Conservation (phyloP, 2,329 filamentous ascomycete species). For the Beauveria sp. region DNA sequence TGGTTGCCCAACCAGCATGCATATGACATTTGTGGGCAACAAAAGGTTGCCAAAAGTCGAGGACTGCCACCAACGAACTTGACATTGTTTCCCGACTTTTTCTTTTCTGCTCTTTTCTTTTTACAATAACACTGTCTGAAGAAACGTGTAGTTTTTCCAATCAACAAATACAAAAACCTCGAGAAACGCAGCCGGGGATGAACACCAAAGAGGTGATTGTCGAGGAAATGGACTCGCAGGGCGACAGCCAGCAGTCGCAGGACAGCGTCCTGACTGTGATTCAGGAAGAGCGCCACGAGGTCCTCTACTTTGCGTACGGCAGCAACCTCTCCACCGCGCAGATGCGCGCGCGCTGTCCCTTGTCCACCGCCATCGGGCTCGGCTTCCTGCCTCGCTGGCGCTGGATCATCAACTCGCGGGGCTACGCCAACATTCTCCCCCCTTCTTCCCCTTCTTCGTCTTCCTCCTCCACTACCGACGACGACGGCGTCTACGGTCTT, state of each 20-base stretch:
- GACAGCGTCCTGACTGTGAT: slow-evolving; percentile 29
- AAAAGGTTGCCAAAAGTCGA: not conserved
- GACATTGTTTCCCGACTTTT: too few relatives aligned
- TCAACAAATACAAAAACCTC: not conserved
- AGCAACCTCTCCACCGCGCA: slow-evolving; percentile 60
- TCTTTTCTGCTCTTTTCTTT: too few relatives aligned
- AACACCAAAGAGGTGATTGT: too few relatives aligned
- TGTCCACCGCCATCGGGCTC: slow-evolving; percentile 47
- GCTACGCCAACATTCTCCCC: slow-evolving; percentile 61
- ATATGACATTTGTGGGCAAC: not conserved
- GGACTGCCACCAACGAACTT: not conserved
- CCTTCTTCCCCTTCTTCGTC: not conserved
- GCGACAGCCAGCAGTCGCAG: slow-evolving; percentile 27
- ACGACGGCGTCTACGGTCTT: slow-evolving; percentile 45
- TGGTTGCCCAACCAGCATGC: not conserved
- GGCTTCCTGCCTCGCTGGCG: slow-evolving; percentile 48
- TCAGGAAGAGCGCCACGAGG: slow-evolving; percentile 26
- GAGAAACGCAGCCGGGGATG: not conserved
- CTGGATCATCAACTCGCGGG: slow-evolving; percentile 61
- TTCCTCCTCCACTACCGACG: not conserved
- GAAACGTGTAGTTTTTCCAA: too few relatives aligned
- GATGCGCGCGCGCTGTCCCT: slow-evolving; percentile 56
- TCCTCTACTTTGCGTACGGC: slow-evolving; percentile 63
- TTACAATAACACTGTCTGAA: too few relatives aligned
- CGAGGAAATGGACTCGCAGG: slow-evolving; percentile 15